phyloP scores from a whole-genome alignment of 306 rosid genomes.

The Castanea sativa region DNA sequence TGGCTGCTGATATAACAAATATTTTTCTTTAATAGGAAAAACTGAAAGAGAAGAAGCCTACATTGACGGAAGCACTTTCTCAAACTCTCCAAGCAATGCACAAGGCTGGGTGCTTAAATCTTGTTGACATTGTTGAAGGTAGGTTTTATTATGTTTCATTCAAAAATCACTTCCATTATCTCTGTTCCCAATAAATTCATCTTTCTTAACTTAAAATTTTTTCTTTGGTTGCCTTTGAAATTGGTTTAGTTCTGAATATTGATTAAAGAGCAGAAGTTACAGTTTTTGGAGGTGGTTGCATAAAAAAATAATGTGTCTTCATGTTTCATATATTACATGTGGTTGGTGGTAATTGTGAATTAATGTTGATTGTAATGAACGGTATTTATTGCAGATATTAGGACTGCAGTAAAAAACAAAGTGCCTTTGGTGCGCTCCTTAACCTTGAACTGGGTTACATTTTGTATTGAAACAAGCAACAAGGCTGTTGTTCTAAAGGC shows the following conservation, averaged over 20 bases:
- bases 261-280: background rate
- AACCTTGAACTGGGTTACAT: conserved; percentile 86
- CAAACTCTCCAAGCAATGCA: conserved; percentile 95
- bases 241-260: background rate
- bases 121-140: conserved; percentile 86
- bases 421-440: conserved; percentile 95
- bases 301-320: background rate
- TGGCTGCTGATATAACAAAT: conserved; percentile 19
- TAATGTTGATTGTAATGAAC: conserved; percentile 18
- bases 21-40: conserved; percentile 64
- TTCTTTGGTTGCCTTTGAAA: background rate
- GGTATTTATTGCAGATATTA: conserved; percentile 64
- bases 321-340: background rate
- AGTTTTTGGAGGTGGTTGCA: conserved; percentile 2
- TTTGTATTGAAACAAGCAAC: conserved; percentile 88
- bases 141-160: conserved; percentile 32
- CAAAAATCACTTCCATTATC: background rate
- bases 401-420: conserved; percentile 82
- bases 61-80: conserved; percentile 59
- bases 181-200: background rate
- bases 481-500: conserved; percentile 69
- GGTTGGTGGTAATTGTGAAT: conserved; percentile 12
- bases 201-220: too few relatives aligned
- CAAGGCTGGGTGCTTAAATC: conserved; percentile 87
- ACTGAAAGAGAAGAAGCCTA: conserved; percentile 95